Evolutionary conservation across 805 yeast species (phyloP), one percentile per base, ranked within the genome.

Genomic region (Soucietia sequanensis): DNA sequence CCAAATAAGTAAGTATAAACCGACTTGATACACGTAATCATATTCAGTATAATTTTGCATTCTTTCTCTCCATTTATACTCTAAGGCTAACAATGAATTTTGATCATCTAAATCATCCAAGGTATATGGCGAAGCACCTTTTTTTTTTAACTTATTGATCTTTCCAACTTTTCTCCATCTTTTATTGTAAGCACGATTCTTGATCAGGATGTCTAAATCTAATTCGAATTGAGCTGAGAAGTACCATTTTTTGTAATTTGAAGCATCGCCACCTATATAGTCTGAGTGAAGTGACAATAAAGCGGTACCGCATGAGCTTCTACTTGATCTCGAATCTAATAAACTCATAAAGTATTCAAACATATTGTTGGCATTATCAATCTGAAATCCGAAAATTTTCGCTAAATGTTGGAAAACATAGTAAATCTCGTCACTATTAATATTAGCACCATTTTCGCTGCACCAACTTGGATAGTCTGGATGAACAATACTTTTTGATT

Each of bases 191-290:
- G n/a, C 6, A 10, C 72, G 64, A 52, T 74, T 71, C 3, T 84
- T 84, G 27, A 78, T 19, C 15, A 10, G 10, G 2, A 29, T 62
- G 35, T 76, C 82, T 35, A 78, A 84, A 60, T 89, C 96, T 31
- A 83, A 60, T 45, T 82, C 89, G 23, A 84, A 64, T 58, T 81
- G 87, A 6, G 95, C 87, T 29, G 95, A 87, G 60, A 90, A 85
- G 57, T 80, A 88, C 98, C 98, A 91, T 59, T 85, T 88, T 52
- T 82, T 76, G 60, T 81, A 91, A 60, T 91, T 91, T 3, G 97
- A 76, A 40, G 80, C 69, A 32, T 81, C 86, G 12, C 98, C 97
- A 0, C 96, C 97, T 42, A 91, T 87, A 59, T 91, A 91, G 42
- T 90, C 95, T 1, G 88, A 81, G 60, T 91, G 98, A 22, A 91